These are phyloP conservation scores for Colletotrichum sp. DNA, from an alignment of 2,329 filamentous ascomycete species.

Conservation along the genomic window DNA sequence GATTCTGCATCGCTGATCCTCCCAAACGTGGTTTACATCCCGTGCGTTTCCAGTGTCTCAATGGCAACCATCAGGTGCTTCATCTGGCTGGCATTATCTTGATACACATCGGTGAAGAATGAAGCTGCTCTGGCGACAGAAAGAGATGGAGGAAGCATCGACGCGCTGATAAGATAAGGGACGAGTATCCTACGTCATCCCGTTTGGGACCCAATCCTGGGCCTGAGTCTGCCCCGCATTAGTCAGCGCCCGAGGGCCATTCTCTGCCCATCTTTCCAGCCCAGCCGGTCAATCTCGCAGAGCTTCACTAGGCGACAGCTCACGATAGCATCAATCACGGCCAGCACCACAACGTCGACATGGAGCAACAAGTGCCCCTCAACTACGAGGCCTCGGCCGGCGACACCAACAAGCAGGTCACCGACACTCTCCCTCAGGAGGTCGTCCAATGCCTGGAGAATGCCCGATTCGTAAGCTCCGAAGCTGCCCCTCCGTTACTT, in stretches of 20 bases:
- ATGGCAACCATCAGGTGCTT: not conserved
- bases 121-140: not conserved
- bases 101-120: not conserved
- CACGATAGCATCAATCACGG: slow-evolving; percentile 9
- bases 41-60: not conserved
- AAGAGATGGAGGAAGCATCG: not conserved
- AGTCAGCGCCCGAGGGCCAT: not conserved
- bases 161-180: slow-evolving; percentile 5
- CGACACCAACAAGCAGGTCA: slow-evolving; percentile 72
- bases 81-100: not conserved
- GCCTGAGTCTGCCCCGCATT: slow-evolving; percentile 9
- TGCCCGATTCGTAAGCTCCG: slow-evolving; percentile 79
- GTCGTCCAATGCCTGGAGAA: slow-evolving; percentile 93
- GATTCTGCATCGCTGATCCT: not conserved
- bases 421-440: slow-evolving; percentile 76
- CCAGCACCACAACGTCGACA: slow-evolving; percentile 38
- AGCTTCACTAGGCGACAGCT: not conserved
- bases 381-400: slow-evolving; percentile 79
- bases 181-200: slow-evolving; percentile 9
- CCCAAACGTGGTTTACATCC: not conserved
- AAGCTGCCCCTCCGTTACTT: slow-evolving; percentile 8
- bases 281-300: not conserved
- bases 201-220: not conserved
- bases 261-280: slow-evolving; percentile 1
- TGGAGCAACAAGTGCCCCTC: slow-evolving; percentile 73